A percentile compares a stretch with the other conserved stretches of the same genome.
phyloP scores from a whole-genome alignment of 495 filamentous ascomycete species.

The Glarea lozoyensis region DNA sequence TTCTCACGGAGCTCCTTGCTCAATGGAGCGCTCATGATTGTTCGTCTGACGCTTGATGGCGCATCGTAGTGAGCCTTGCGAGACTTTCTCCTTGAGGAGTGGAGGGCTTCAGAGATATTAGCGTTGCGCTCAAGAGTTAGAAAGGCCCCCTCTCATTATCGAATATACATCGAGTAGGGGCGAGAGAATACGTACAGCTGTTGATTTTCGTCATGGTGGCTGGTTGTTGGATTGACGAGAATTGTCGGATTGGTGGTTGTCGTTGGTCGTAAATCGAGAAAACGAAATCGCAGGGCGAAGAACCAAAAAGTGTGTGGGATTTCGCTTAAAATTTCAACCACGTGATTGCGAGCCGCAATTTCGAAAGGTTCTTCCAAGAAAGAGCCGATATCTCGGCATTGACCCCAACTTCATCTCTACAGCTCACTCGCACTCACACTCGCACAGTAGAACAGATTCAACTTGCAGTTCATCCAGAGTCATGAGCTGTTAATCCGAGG shows the following conservation, averaged over 20 bases:
- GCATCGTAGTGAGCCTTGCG: slow-evolving; percentile 95
- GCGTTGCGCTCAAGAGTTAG: slow-evolving; percentile 9
- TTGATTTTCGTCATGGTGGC: slow-evolving; percentile 51
- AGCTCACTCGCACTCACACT: too few relatives aligned
- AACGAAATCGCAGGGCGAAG: neutral
- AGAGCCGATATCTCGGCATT: too few relatives aligned
- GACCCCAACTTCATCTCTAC: too few relatives aligned
- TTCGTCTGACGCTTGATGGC: slow-evolving; percentile 81
- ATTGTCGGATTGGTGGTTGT: slow-evolving; percentile 4
- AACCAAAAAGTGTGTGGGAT: too few relatives aligned
- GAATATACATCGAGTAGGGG: too few relatives aligned
- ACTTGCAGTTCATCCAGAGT: too few relatives aligned
- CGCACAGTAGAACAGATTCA: too few relatives aligned
- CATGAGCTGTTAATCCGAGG: too few relatives aligned
- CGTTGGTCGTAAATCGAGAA: neutral
- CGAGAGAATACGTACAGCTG: slow-evolving; percentile 31
- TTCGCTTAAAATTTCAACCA: too few relatives aligned
- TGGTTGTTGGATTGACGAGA: slow-evolving; percentile 17
- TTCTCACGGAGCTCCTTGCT: slow-evolving; percentile 94
- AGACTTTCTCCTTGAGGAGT: slow-evolving; percentile 90
- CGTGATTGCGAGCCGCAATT: too few relatives aligned
- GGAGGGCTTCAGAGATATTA: slow-evolving; percentile 39
- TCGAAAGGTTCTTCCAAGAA: too few relatives aligned
- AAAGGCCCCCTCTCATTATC: neutral
- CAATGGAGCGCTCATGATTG: slow-evolving; percentile 89